These are phyloP conservation scores for Candida palmyrensis DNA, from an alignment of 805 yeast species.

Conservation along the genomic window DNA sequence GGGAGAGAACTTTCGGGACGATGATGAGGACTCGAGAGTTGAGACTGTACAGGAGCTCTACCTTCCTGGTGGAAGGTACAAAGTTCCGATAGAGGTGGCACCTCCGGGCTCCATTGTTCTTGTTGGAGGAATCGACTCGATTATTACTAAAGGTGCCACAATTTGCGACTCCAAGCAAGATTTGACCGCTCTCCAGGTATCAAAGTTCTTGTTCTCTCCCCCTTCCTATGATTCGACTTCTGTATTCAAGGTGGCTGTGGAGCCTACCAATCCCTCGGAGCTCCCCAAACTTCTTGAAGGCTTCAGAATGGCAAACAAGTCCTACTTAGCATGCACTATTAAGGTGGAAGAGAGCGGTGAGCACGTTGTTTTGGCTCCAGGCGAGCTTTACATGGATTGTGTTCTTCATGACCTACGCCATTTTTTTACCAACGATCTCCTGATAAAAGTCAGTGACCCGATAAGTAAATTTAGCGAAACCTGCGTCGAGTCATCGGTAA, in stretches of 20 bases:
- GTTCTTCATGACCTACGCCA: conserved; percentile 69
- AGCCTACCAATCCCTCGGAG: conserved; percentile 76
- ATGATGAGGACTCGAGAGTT: conserved; percentile 46
- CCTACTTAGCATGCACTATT: conserved; percentile 63
- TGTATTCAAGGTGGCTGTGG: conserved; percentile 75
- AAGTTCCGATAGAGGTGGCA: conserved; percentile 46
- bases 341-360: conserved; percentile 88
- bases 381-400: conserved; percentile 86
- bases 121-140: conserved; percentile 56
- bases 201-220: conserved; percentile 22
- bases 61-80: conserved; percentile 69
- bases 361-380: conserved; percentile 72
- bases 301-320: conserved; percentile 52
- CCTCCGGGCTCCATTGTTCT: conserved; percentile 67
- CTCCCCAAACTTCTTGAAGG: conserved; percentile 70
- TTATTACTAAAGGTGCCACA: conserved; percentile 58
- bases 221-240: conserved; percentile 47
- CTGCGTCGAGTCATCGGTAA: conserved; percentile 56
- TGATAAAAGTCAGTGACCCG: conserved; percentile 82
- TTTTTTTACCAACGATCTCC: conserved; percentile 53
- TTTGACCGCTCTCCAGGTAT: conserved; percentile 11
- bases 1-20: conserved; percentile 49
- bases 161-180: conserved; percentile 24
- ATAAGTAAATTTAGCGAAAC: conserved; percentile 78
- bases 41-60: conserved; percentile 40